These are phyloP conservation scores for Suhomyces coccinellae DNA, from an alignment of 1,139 yeast species.

Conservation along the genomic window DNA sequence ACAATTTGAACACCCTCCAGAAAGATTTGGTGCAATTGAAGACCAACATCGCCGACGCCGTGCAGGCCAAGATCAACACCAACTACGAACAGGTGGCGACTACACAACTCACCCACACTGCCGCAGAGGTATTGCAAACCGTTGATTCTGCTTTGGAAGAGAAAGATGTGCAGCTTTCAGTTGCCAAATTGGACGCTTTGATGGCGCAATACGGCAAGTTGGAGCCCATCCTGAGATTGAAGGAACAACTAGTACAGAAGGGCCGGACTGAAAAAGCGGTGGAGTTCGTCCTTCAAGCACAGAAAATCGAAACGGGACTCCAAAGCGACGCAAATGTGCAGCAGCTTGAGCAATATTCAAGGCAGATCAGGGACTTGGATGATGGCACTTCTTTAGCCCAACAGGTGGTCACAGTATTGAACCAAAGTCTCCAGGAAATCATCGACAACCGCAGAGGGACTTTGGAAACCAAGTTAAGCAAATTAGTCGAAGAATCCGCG, in stretches of 20 bases:
- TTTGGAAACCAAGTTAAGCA: slow-evolving; percentile 6
- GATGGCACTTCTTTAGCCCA: slow-evolving; percentile 1
- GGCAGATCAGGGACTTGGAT: slow-evolving; percentile 6
- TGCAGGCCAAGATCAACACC: slow-evolving; percentile 9
- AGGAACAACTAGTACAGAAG: slow-evolving; percentile 9
- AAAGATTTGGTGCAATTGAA: slow-evolving; percentile 12
- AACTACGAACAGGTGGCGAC: slow-evolving; percentile 1
- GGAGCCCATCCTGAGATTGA: slow-evolving; percentile 17
- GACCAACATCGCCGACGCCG: slow-evolving; percentile 16
- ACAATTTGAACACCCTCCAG: slow-evolving; percentile 23
- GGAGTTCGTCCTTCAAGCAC: slow-evolving; percentile 9
- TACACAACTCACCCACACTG: neutral
- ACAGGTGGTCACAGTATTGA: neutral
- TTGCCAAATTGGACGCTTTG: slow-evolving; percentile 12
- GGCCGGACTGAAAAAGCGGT: slow-evolving; percentile 1
- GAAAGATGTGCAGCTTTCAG: slow-evolving; percentile 5
- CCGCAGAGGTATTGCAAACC: slow-evolving; percentile 8
- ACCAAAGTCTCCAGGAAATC: slow-evolving; percentile 1
- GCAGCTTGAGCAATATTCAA: slow-evolving; percentile 1
- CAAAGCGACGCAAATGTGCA: neutral
- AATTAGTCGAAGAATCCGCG: slow-evolving; percentile 3
- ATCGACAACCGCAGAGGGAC: slow-evolving; percentile 2
- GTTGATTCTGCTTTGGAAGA: slow-evolving; percentile 6
- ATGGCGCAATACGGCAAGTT: slow-evolving; percentile 15
- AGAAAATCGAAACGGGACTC: slow-evolving; percentile 6